Conservation (phyloP, 1,284 basidiomycete species). For the Puccinia brachypodii region DNA sequence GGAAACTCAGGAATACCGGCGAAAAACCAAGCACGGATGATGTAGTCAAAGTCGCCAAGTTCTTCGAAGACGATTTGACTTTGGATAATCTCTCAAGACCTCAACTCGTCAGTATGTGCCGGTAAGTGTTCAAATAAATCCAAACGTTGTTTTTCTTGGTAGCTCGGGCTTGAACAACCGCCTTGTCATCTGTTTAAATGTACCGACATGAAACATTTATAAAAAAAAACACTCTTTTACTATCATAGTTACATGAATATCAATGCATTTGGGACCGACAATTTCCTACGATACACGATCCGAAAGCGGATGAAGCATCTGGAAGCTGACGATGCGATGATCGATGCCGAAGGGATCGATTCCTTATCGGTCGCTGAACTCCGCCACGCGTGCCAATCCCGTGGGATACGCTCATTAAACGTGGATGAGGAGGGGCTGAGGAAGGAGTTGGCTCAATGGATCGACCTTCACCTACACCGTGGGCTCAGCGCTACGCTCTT, state of each 20-base stretch:
- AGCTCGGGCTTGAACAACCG: not conserved
- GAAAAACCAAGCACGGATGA: constrained; percentile 85
- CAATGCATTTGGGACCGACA: constrained; percentile 98
- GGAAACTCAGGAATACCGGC: constrained; percentile 91
- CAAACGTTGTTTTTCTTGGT: not conserved
- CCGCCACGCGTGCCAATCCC: constrained; percentile 86
- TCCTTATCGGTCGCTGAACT: constrained; percentile 86
- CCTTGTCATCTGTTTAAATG: not conserved
- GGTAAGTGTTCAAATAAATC: too few relatives aligned
- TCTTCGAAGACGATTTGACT: constrained; percentile 96
- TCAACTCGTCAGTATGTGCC: constrained; percentile 93
- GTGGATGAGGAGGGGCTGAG: constrained; percentile 65
- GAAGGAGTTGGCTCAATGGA: constrained; percentile 90
- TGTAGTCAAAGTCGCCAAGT: constrained; percentile 88
- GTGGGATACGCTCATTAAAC: constrained; percentile 85
- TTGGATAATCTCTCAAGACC: constrained; percentile 96
- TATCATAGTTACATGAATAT: constrained; percentile 78
- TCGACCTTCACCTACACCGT: constrained; percentile 79
- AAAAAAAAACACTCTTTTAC: not conserved
- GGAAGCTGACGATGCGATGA: constrained; percentile 84
- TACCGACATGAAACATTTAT: too few relatives aligned
- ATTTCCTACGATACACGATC: constrained; percentile 93
- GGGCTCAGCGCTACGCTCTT: constrained; percentile 89
- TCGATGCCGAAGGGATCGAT: constrained; percentile 84
- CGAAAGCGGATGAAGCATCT: constrained; percentile 79